Conservation (phyloP, 2,329 filamentous ascomycete genomes). For the Endocalyx cinctus region DNA sequence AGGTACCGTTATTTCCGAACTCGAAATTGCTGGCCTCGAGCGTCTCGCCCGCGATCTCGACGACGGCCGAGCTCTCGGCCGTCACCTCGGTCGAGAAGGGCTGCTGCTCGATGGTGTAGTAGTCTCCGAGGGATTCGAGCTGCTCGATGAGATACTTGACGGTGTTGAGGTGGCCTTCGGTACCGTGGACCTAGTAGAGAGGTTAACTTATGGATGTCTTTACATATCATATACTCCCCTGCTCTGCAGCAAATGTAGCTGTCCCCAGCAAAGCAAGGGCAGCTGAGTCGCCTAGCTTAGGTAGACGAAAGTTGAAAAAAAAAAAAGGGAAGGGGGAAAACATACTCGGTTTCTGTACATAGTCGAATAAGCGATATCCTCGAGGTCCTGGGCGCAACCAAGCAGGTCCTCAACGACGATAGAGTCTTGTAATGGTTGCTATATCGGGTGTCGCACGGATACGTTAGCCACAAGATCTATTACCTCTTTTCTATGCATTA, state of each 20-base stretch:
- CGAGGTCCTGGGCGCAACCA: slow-evolving; percentile 23
- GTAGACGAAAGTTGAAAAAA: not conserved
- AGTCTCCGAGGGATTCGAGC: slow-evolving; percentile 27
- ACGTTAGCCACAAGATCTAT: too few species aligned
- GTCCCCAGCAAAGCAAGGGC: slow-evolving; percentile 7
- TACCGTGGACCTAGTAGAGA: slow-evolving; percentile 31
- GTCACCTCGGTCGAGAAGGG: slow-evolving; percentile 23
- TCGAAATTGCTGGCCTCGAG: slow-evolving; percentile 33
- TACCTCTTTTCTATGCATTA: too few species aligned
- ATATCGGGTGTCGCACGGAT: too few species aligned
- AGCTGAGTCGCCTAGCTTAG: slow-evolving; percentile 3
- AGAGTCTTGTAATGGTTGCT: slow-evolving; percentile 21
- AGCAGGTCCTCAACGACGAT: slow-evolving; percentile 22
- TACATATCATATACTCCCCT: too few species aligned
- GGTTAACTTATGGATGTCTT: too few species aligned
- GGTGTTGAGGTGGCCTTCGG: slow-evolving; percentile 29
- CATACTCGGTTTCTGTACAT: slow-evolving; percentile 24
- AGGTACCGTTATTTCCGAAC: slow-evolving; percentile 29
- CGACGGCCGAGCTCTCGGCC: slow-evolving; percentile 11
- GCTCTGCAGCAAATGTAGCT: too few species aligned
- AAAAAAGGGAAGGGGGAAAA: too few species aligned
- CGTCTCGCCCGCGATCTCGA: slow-evolving; percentile 17
- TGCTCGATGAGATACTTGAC: slow-evolving; percentile 30
- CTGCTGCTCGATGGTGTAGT: slow-evolving; percentile 28
- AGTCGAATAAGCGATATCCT: slow-evolving; percentile 27